Base-by-base conservation (phyloP, 176 grass and related monocot genomes). In the Melocanna baccifera region DNA sequence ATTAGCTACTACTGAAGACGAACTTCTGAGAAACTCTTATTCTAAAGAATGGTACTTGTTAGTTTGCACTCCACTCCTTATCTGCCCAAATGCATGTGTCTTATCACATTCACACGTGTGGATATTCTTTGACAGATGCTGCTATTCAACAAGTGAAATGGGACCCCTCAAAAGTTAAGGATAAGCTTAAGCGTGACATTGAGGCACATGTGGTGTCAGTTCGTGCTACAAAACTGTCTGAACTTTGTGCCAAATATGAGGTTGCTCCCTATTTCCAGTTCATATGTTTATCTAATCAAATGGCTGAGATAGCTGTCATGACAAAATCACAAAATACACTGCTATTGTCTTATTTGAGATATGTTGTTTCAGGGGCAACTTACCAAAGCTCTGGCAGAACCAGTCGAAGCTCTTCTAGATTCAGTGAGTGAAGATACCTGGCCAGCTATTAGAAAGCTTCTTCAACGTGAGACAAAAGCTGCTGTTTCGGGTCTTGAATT, bases 131-230 rank as follows among this genome's bases (percentile, higher is more conserved):
- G 36, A 59, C 90, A 99, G 97, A 99, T 91, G 93, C 93, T 87
- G 81, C 90, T 86, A 94, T 99, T 81, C 76, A 94, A 71, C 97
- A 96, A 96, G 91, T 92, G 84, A 96, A 86, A 16, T 99, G 97
- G 97, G 88, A 99, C 36, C 81, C 91, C 57, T 96, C 86, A 16
- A 99, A 96, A 92, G 78, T 94, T 76, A 89, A 85, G 72, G 97
- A 99, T 83, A 96, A 99, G 81, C 89, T 99, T 88, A 89, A 81
- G 77, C 89, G 97, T 71, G 97, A 99, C 80, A 92, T 99, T 63
- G 97, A 96, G 26, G 66, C 84, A 3, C 93, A 96, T 89, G 82
- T 94, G 62, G 87, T 78, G 67, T 94, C 91, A 88, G 97, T 99
- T 83, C 81, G 97, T 70, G 76, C 86, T 11, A 78, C 83, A 80